Evolutionary conservation across 176 grass and related monocot genomes (phyloP).

Genomic region (Zoysia pacifica): DNA sequence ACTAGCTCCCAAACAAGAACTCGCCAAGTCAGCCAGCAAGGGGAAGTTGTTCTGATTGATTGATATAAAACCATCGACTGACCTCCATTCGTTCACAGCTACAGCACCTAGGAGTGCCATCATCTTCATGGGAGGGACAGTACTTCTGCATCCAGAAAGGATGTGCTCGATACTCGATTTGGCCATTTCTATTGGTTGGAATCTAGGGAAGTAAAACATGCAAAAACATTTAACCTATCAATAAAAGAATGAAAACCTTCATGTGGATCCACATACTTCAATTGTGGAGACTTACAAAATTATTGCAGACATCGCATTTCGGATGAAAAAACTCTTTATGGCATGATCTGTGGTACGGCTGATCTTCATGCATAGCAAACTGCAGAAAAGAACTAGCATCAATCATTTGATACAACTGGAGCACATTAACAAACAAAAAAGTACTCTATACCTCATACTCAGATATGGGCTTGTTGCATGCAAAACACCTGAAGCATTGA

Average conservation of each 20-base stretch:
- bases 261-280: conserved; percentile 23
- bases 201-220: conserved; percentile 59
- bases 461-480: conserved; percentile 83
- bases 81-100: conserved; percentile 99
- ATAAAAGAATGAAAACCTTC: conserved; percentile 15
- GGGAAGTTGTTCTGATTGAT: conserved; percentile 7
- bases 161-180: conserved; percentile 88
- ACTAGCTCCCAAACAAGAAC: background rate
- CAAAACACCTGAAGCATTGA: conserved; percentile 86
- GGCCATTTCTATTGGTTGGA: conserved; percentile 68
- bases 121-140: conserved; percentile 85
- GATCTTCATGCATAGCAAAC: conserved; percentile 80
- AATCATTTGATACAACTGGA: conserved; percentile 28
- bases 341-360: conserved; percentile 82
- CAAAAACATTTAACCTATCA: conserved; percentile 9
- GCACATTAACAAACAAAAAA: background rate
- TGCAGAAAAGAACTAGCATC: conserved; percentile 37
- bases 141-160: conserved; percentile 96
- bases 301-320: conserved; percentile 87
- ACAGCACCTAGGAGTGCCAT: conserved; percentile 89
- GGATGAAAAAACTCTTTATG: conserved; percentile 83
- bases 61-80: conserved; percentile 30
- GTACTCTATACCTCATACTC: conserved; percentile 72
- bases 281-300: conserved; percentile 60
- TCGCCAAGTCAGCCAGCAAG: background rate